Evolutionary conservation across 495 filamentous ascomycete genomes (phyloP).

Genomic region (Saxophila tyrrhenica): DNA sequence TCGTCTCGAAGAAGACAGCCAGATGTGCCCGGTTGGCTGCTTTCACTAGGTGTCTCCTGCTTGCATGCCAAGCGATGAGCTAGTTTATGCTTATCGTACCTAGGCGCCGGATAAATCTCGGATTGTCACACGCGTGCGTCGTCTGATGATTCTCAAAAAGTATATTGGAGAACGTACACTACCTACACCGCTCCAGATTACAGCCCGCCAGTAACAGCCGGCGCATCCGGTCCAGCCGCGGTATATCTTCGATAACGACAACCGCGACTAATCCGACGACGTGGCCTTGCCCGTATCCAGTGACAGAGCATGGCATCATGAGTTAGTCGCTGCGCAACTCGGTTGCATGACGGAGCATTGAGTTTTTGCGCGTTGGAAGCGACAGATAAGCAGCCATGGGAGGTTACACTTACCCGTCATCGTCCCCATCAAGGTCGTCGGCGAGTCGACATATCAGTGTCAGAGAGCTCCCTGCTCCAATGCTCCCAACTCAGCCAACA

Average conservation of each 20-base stretch:
- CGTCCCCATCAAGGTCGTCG: neutral
- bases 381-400: neutral
- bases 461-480: neutral
- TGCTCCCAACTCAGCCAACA: conserved; percentile 9
- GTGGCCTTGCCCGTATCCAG: neutral
- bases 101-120: too few relatives aligned
- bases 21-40: too few relatives aligned
- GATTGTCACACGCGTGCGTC: too few relatives aligned
- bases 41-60: too few relatives aligned
- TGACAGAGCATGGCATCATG: neutral
- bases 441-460: neutral
- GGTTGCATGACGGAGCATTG: neutral
- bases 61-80: too few relatives aligned
- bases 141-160: too few relatives aligned
- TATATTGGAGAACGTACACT: too few relatives aligned
- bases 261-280: neutral
- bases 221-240: neutral
- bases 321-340: neutral
- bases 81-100: too few relatives aligned
- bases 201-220: neutral
- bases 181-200: neutral
- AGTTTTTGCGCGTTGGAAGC: neutral
- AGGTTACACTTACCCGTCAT: neutral
- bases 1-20: too few relatives aligned
- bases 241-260: neutral